Conservation (phyloP, 129 eudicot genomes). For the Escallonia rubra region DNA sequence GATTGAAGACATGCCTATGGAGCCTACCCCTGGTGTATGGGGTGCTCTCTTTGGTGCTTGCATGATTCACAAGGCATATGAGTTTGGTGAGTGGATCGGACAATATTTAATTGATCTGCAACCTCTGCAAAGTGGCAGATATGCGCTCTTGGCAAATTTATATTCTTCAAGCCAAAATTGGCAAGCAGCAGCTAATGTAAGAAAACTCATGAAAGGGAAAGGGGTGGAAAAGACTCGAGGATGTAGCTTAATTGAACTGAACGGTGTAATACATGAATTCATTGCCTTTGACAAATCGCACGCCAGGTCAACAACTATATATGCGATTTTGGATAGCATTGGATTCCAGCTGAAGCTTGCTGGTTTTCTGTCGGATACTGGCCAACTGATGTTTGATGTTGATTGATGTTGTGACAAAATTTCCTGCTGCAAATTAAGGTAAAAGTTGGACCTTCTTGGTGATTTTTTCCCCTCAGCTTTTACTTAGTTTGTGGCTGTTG, state of each 20-base stretch:
- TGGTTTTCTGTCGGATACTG: conserved; percentile 1
- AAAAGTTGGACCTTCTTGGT: no score
- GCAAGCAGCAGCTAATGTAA: conserved; percentile 23
- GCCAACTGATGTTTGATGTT: conserved; percentile 2
- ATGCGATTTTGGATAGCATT: conserved; percentile 7
- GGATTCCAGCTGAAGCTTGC: conserved; percentile 3
- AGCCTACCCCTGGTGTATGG: conserved; percentile 26
- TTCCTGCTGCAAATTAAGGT: no score
- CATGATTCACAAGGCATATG: conserved; percentile 25
- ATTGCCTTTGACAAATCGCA: conserved; percentile 14
- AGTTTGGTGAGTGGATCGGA: conserved; percentile 19
- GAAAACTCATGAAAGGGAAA: conserved; percentile 25
- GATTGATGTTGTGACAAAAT: not conserved
- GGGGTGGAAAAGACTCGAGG: conserved; percentile 30
- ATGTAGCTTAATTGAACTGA: conserved; percentile 28
- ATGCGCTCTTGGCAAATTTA: conserved; percentile 28
- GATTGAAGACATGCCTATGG: conserved; percentile 26
- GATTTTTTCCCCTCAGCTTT: no score
- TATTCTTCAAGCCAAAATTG: conserved; percentile 15
- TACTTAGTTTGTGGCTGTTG: no score
- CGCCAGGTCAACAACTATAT: not conserved
- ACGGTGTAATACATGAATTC: conserved; percentile 20
- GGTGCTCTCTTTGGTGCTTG: conserved; percentile 29
- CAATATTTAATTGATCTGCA: conserved; percentile 18
- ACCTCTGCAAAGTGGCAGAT: conserved; percentile 28